These are phyloP conservation scores for Linum tenue DNA, from an alignment of 345 rosid genomes.

Conservation along the genomic window DNA sequence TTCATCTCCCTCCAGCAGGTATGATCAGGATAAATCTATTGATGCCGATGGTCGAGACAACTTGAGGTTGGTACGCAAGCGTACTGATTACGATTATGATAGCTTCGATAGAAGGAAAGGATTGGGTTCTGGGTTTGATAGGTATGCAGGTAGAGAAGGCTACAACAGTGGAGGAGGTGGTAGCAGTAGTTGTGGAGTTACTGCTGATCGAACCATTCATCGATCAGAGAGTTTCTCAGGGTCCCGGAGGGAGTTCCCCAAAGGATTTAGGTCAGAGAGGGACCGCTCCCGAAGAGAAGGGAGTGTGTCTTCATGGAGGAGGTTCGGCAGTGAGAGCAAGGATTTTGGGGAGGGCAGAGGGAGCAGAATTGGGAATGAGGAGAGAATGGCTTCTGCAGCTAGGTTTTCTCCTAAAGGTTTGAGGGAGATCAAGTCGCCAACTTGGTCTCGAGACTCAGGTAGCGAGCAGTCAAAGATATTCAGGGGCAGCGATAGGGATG, in stretches of 20 bases:
- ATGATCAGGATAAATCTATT: conserved; percentile 56
- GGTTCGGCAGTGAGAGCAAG: conserved; percentile 42
- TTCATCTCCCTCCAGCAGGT: conserved; percentile 45
- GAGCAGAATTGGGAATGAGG: conserved; percentile 15
- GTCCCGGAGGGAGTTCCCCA: conserved; percentile 71
- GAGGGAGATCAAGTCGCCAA: conserved; percentile 42
- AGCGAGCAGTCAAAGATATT: conserved; percentile 27
- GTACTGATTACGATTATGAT: conserved; percentile 58
- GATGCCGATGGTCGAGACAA: conserved; percentile 32
- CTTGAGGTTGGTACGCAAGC: conserved; percentile 45
- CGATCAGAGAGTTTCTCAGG: conserved; percentile 73
- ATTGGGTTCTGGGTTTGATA: conserved; percentile 37
- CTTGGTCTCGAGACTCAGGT: conserved; percentile 46
- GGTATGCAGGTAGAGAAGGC: conserved; percentile 31
- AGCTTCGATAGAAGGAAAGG: conserved; percentile 48
- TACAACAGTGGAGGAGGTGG: conserved; percentile 21
- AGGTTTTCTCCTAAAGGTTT: conserved; percentile 31
- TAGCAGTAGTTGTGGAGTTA: conserved; percentile 12
- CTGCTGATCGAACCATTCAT: conserved; percentile 25
- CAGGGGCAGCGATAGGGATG: conserved; percentile 23
- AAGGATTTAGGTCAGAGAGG: conserved; percentile 76
- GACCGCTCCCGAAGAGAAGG: conserved; percentile 70
- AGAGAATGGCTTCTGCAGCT: neutral
- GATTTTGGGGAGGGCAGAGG: conserved; percentile 26
- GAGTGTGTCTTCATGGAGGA: conserved; percentile 69